These are phyloP conservation scores for Skeletonema costatum DNA, from an alignment of 108 stramenopile genomes.

Conservation along the genomic window DNA sequence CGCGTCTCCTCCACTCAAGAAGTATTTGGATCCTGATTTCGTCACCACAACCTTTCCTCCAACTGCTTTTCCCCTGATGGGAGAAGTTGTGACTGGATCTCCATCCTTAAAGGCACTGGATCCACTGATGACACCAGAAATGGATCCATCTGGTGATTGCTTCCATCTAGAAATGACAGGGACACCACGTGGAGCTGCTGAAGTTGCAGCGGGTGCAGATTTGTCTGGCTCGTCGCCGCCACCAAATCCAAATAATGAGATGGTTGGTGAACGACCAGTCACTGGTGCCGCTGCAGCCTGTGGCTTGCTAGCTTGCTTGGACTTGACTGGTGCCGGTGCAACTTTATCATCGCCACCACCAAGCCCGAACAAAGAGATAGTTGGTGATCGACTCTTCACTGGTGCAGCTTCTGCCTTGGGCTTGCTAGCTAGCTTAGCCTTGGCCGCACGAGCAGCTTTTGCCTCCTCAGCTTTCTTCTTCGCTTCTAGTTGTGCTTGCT, in stretches of 20 bases:
- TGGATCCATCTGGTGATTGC: constrained; percentile 60
- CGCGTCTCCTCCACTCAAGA: constrained; percentile 39
- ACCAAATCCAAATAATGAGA: constrained; percentile 42
- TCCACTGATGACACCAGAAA: constrained; percentile 42
- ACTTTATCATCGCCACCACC: not conserved
- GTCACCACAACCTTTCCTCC: constrained; percentile 42
- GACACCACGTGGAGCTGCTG: constrained; percentile 31
- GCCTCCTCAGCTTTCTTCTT: constrained; percentile 5
- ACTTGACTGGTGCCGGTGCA: not conserved
- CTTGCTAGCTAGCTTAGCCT: not conserved
- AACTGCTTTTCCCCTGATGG: constrained; percentile 37
- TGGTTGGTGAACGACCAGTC: constrained; percentile 26
- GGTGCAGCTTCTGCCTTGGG: no score
- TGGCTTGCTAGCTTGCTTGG: constrained; percentile 14
- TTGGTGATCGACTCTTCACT: no score
- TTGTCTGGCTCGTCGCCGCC: not conserved
- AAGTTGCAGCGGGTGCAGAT: constrained; percentile 5
- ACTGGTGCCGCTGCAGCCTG: constrained; percentile 25
- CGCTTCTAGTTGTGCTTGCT: constrained; percentile 4
- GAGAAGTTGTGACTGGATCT: constrained; percentile 50
- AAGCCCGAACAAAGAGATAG: no score
- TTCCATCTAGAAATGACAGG: constrained; percentile 58
- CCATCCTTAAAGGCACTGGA: constrained; percentile 44
- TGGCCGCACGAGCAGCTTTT: constrained; percentile 8
- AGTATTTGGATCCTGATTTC: constrained; percentile 48